Conservation (phyloP, 768 basidiomycete species). For the Hirschioporus abietinus region DNA sequence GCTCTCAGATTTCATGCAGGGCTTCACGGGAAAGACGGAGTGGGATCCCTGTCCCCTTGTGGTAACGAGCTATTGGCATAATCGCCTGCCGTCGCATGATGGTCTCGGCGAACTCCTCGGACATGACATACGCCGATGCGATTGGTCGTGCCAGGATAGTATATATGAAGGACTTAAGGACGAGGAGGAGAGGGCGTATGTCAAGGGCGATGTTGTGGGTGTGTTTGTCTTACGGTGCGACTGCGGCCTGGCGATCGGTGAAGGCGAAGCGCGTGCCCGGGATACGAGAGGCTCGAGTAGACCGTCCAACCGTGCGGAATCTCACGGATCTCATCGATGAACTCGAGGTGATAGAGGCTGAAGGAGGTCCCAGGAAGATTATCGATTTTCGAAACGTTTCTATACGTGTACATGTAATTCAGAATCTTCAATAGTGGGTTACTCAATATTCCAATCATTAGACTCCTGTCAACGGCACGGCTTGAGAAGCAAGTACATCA, state of each 20-base stretch:
- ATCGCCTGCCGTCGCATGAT: too few species aligned
- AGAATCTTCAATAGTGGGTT: too few species aligned
- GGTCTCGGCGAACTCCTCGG: too few species aligned
- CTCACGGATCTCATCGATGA: background rate
- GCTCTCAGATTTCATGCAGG: constrained; percentile 46
- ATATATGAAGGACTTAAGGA: constrained; percentile 54
- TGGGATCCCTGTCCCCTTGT: constrained; percentile 35
- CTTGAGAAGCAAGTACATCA: too few species aligned
- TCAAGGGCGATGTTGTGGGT: background rate
- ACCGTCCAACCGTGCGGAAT: background rate
- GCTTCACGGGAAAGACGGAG: constrained; percentile 46
- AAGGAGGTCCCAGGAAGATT: too few species aligned
- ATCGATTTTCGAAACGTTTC: too few species aligned
- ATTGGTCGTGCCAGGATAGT: constrained; percentile 55
- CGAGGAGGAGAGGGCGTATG: constrained; percentile 29
- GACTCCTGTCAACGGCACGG: too few species aligned
- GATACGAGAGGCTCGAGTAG: background rate
- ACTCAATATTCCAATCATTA: too few species aligned
- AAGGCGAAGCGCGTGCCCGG: background rate
- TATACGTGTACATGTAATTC: too few species aligned
- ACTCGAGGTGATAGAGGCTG: background rate
- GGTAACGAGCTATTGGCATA: too few species aligned
- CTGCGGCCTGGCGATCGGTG: background rate
- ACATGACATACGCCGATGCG: constrained; percentile 57
- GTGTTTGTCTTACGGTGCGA: background rate